phyloP scores from a whole-genome alignment of 2,329 filamentous ascomycete species.

The Metarhizium sp. region DNA sequence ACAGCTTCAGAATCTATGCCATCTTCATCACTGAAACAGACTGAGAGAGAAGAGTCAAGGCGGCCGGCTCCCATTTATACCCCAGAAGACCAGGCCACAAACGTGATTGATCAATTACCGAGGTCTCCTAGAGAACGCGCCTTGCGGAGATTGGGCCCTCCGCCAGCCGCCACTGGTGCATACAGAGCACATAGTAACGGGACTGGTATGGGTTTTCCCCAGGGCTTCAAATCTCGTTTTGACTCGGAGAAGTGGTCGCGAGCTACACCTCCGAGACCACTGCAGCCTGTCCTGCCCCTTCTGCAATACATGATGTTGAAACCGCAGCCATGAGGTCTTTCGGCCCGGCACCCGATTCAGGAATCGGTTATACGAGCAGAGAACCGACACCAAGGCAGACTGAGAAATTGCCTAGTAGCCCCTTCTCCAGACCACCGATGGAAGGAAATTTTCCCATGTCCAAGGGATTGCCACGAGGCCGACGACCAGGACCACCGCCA shows the following conservation, averaged over 20 bases:
- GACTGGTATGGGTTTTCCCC: neutral
- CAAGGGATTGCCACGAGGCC: conserved; percentile 26
- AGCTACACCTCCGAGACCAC: conserved; percentile 12
- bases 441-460: conserved; percentile 24
- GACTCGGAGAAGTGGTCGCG: conserved; percentile 12
- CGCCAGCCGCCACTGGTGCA: conserved; percentile 2
- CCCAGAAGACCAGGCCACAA: conserved; percentile 1
- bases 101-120: conserved; percentile 4
- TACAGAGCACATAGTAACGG: neutral
- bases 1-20: neutral
- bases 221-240: conserved; percentile 16
- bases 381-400: conserved; percentile 5
- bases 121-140: neutral
- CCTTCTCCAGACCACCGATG: conserved; percentile 17
- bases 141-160: neutral
- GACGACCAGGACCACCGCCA: conserved; percentile 13
- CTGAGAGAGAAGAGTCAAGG: conserved; percentile 8
- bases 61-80: conserved; percentile 1
- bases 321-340: conserved; percentile 13
- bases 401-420: conserved; percentile 14
- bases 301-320: conserved; percentile 9
- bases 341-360: conserved; percentile 9
- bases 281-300: conserved; percentile 14
- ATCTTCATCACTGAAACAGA: neutral
- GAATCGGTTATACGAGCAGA: conserved; percentile 6